Conservation (phyloP, 1,139 yeast species). For the Suhomyces panamericanus region DNA sequence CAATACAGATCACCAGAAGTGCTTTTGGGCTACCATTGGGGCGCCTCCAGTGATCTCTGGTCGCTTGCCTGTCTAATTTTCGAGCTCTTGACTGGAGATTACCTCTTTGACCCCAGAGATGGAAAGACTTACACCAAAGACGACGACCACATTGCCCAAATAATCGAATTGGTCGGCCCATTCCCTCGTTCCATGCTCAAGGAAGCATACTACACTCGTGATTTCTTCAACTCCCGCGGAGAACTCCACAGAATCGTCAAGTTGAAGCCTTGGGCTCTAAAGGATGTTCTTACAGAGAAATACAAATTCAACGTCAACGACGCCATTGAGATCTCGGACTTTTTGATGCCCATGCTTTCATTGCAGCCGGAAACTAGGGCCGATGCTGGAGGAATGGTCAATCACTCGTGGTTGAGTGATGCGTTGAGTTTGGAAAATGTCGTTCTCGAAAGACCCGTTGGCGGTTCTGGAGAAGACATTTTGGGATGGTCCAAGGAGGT, state of each 20-base stretch:
- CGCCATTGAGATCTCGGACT: slow-evolving; percentile 43
- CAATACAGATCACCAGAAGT: slow-evolving; percentile 53
- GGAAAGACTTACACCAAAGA: slow-evolving; percentile 49
- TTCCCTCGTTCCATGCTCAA: slow-evolving; percentile 46
- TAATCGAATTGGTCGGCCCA: slow-evolving; percentile 47
- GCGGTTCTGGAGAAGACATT: slow-evolving; percentile 69
- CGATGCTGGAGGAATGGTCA: slow-evolving; percentile 41
- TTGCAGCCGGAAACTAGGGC: slow-evolving; percentile 70
- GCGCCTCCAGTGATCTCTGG: slow-evolving; percentile 51
- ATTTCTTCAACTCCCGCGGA: slow-evolving; percentile 39
- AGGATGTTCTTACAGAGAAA: slow-evolving; percentile 47
- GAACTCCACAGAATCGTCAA: slow-evolving; percentile 32
- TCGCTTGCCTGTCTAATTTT: slow-evolving; percentile 49
- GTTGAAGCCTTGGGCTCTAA: slow-evolving; percentile 51
- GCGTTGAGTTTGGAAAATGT: slow-evolving; percentile 27
- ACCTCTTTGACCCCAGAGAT: slow-evolving; percentile 48
- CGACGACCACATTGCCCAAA: slow-evolving; percentile 53
- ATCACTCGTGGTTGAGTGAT: slow-evolving; percentile 44
- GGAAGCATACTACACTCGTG: slow-evolving; percentile 44
- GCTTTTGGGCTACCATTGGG: slow-evolving; percentile 51
- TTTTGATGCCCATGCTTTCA: slow-evolving; percentile 70
- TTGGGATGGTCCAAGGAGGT: slow-evolving; percentile 65
- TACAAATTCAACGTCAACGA: slow-evolving; percentile 36
- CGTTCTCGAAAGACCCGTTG: slow-evolving; percentile 44
- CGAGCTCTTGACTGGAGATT: slow-evolving; percentile 51